A percentile compares a stretch with the other conserved stretches of the same genome.
phyloP scores from a whole-genome alignment of 1,284 basidiomycete genomes.

The Rhodofomes roseus region DNA sequence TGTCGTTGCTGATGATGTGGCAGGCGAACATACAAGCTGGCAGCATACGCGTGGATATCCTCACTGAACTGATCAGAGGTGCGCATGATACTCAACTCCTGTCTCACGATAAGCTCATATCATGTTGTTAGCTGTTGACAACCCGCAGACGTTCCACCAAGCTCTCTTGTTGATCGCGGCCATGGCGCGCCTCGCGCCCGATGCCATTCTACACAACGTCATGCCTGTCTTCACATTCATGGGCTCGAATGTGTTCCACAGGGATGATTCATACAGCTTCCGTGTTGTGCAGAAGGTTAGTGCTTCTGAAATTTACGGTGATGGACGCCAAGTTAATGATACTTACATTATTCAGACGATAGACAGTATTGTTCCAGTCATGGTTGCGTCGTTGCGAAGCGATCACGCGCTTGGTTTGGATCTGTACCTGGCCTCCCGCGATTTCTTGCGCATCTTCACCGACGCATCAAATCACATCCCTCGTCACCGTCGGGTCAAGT shows the following conservation, averaged over 20 bases:
- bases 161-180: constrained; percentile 88
- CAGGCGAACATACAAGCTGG: constrained; percentile 39
- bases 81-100: constrained; percentile 17
- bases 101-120: constrained; percentile 1
- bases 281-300: constrained; percentile 88
- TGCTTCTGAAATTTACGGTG: not conserved
- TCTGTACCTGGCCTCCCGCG: constrained; percentile 62
- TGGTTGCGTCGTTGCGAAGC: constrained; percentile 73
- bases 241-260: constrained; percentile 93
- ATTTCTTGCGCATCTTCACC: constrained; percentile 85
- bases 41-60: constrained; percentile 68
- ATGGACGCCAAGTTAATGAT: not conserved
- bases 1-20: not conserved
- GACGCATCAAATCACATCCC: constrained; percentile 87
- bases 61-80: constrained; percentile 87
- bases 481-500: constrained; percentile 83
- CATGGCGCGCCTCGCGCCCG: constrained; percentile 82
- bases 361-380: constrained; percentile 90
- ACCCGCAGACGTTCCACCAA: constrained; percentile 94
- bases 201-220: constrained; percentile 89
- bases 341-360: constrained; percentile 61
- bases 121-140: constrained; percentile 62
- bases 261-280: constrained; percentile 95
- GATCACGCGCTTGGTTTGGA: constrained; percentile 51
- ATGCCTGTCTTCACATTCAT: constrained; percentile 99